These are phyloP conservation scores for Fusarium verticillioides DNA, from an alignment of 2,329 filamentous ascomycete genomes.

Conservation along the genomic window DNA sequence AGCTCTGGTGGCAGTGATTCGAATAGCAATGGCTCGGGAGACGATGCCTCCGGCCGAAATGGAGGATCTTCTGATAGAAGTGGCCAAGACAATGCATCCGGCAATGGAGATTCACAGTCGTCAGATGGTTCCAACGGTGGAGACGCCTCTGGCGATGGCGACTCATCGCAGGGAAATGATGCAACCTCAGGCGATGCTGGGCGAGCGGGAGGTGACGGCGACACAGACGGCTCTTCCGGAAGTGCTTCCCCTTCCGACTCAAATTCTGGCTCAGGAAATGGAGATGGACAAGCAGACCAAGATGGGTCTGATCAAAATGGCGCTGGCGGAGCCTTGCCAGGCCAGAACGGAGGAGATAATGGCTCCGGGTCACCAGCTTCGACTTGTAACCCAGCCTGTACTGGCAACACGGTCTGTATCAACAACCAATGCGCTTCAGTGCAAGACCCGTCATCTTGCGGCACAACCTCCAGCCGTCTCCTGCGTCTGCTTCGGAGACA, in stretches of 20 bases:
- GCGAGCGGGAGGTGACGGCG: neutral
- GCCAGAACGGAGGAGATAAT: neutral
- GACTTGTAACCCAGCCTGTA: slow-evolving; percentile 10
- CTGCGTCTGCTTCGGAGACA: slow-evolving; percentile 16
- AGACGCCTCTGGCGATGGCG: neutral
- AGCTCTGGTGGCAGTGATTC: neutral
- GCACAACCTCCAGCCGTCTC: neutral
- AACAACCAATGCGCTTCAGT: slow-evolving; percentile 10
- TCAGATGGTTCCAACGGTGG: neutral
- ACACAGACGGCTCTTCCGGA: neutral
- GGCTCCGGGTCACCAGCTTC: neutral
- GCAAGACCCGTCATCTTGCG: slow-evolving; percentile 11
- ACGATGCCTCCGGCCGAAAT: neutral
- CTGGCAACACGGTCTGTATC: slow-evolving; percentile 10
- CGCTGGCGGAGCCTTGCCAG: neutral
- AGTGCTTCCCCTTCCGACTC: neutral
- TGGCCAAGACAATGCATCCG: neutral
- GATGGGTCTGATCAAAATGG: neutral
- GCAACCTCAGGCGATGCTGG: neutral
- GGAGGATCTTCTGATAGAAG: neutral
- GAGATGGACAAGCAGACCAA: neutral
- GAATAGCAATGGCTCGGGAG: neutral
- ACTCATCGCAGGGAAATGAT: neutral
- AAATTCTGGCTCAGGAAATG: neutral
- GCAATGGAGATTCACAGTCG: neutral